Evolutionary conservation across 2,329 filamentous ascomycete genomes (phyloP).

Genomic region (Cladosporium phlei): DNA sequence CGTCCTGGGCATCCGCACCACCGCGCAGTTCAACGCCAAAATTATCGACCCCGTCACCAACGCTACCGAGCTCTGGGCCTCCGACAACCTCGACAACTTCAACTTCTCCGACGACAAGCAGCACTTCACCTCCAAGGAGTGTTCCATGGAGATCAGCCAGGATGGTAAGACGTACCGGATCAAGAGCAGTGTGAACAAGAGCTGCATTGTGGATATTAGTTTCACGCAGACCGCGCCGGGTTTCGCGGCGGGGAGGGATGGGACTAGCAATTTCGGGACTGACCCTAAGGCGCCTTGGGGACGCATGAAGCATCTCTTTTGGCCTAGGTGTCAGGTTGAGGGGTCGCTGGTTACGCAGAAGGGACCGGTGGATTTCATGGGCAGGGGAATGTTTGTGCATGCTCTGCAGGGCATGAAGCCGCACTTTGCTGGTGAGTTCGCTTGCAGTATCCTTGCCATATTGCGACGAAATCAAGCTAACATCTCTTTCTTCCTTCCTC

Average conservation of each 20-base stretch:
- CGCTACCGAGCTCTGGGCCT: conserved; percentile 76
- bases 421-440: conserved; percentile 71
- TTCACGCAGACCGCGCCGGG: conserved; percentile 71
- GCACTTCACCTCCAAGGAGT: conserved; percentile 80
- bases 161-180: conserved; percentile 79
- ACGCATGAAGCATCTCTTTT: conserved; percentile 85
- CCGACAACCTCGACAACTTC: conserved; percentile 71
- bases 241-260: conserved; percentile 79
- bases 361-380: conserved; percentile 75
- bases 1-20: conserved; percentile 83
- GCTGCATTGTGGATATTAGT: conserved; percentile 79
- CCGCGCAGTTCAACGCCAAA: conserved; percentile 91
- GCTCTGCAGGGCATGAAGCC: conserved; percentile 98
- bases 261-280: conserved; percentile 79
- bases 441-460: neutral
- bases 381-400: conserved; percentile 73
- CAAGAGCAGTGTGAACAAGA: conserved; percentile 81
- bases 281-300: conserved; percentile 87
- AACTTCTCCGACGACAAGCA: conserved; percentile 80
- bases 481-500: neutral
- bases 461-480: neutral
- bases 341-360: conserved; percentile 80
- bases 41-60: conserved; percentile 70
- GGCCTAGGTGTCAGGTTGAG: conserved; percentile 78
- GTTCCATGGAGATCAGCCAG: conserved; percentile 78